Evolutionary conservation across 1,139 yeast genomes (phyloP).

Genomic region (Saccharomyces hybrid): DNA sequence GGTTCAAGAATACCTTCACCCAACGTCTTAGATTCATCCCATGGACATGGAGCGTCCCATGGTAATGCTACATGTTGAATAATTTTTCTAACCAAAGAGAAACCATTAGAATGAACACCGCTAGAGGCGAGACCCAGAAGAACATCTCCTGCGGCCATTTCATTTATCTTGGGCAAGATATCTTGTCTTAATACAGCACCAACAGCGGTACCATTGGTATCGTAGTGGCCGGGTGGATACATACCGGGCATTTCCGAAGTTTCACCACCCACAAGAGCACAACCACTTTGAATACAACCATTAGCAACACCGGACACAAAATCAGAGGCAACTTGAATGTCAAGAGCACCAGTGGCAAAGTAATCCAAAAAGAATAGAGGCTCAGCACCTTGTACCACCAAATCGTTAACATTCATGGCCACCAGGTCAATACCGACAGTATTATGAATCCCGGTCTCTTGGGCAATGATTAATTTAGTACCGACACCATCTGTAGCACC

Average conservation of each 20-base stretch:
- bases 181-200: conserved; percentile 89
- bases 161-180: conserved; percentile 61
- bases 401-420: conserved; percentile 97
- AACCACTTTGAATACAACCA: conserved; percentile 91
- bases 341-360: conserved; percentile 91
- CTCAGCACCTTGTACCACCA: conserved; percentile 98
- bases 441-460: conserved; percentile 77
- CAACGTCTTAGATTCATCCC: conserved; percentile 65
- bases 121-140: conserved; percentile 81
- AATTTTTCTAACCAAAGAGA: conserved; percentile 90
- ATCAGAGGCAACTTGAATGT: conserved; percentile 72
- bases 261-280: conserved; percentile 98
- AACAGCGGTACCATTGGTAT: conserved; percentile 95
- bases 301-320: conserved; percentile 94
- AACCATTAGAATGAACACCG: conserved; percentile 96
- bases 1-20: conserved; percentile 87
- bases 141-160: conserved; percentile 73
- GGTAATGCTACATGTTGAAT: conserved; percentile 64
- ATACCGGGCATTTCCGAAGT: conserved; percentile 99
- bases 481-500: conserved; percentile 99
- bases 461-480: conserved; percentile 92
- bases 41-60: conserved; percentile 76
- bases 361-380: conserved; percentile 93
- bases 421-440: conserved; percentile 98
- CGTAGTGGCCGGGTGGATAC: conserved; percentile 92